Evolutionary conservation across 2,329 filamentous ascomycete species (phyloP).

Genomic region (Nemania diffusa): DNA sequence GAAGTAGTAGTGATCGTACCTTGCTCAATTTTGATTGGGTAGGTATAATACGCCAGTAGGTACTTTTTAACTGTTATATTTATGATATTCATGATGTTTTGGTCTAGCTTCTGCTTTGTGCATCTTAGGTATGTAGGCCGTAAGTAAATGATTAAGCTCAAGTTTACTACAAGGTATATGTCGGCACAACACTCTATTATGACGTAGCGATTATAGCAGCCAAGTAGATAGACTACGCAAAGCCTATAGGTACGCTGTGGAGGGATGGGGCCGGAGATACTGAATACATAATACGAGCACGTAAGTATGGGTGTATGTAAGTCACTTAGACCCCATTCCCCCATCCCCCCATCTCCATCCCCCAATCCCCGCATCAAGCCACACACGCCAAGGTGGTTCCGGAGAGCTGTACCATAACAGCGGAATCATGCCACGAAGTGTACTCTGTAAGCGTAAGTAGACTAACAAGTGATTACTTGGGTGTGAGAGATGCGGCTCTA

Average conservation of each 20-base stretch:
- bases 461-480: neutral
- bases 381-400: slow-evolving; percentile 16
- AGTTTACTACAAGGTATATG: too few species aligned
- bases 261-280: neutral
- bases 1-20: slow-evolving; percentile 13
- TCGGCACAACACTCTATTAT: too few species aligned
- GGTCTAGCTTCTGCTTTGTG: neutral
- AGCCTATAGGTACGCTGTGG: too few species aligned
- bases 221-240: too few species aligned
- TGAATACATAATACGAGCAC: neutral
- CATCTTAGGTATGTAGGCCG: neutral
- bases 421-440: neutral
- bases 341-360: neutral
- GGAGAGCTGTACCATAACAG: neutral
- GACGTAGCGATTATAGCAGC: neutral
- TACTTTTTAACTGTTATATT: neutral
- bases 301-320: neutral
- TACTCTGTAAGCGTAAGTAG: neutral
- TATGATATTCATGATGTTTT: neutral
- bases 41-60: neutral
- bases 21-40: neutral
- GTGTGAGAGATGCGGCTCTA: neutral
- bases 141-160: neutral
- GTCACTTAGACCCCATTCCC: neutral
- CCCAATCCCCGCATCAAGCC: slow-evolving; percentile 17